These are phyloP conservation scores for Naematelia encephala DNA, from an alignment of 768 basidiomycete genomes.

Conservation along the genomic window DNA sequence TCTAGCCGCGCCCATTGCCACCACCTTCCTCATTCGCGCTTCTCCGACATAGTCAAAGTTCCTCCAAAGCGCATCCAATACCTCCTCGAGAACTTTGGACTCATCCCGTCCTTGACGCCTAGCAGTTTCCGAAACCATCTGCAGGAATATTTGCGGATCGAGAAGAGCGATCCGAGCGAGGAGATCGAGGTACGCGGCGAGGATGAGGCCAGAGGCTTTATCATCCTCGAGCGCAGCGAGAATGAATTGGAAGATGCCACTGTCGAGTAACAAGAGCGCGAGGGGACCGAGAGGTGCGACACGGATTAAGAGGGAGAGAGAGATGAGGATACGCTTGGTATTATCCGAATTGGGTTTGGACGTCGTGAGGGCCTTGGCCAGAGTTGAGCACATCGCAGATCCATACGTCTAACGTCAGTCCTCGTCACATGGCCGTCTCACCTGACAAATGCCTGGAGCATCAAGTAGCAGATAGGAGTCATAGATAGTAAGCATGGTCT, in stretches of 20 bases:
- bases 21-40: slow-evolving; percentile 41
- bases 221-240: slow-evolving; percentile 46
- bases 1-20: slow-evolving; percentile 47
- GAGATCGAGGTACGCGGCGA: slow-evolving; percentile 44
- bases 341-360: slow-evolving; percentile 33
- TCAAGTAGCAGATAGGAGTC: slow-evolving; percentile 48
- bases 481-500: slow-evolving; percentile 29
- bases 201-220: slow-evolving; percentile 44
- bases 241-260: slow-evolving; percentile 41
- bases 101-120: slow-evolving; percentile 22
- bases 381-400: slow-evolving; percentile 21
- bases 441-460: slow-evolving; percentile 33
- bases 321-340: slow-evolving; percentile 26
- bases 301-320: slow-evolving; percentile 37
- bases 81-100: slow-evolving; percentile 40
- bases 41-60: slow-evolving; percentile 49
- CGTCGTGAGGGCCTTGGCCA: slow-evolving; percentile 20
- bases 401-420: slow-evolving; percentile 28
- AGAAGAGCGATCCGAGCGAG: slow-evolving; percentile 42
- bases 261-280: slow-evolving; percentile 34
- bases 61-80: slow-evolving; percentile 48
- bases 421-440: slow-evolving; percentile 9
- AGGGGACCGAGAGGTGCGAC: slow-evolving; percentile 22
- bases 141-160: slow-evolving; percentile 36
- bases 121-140: slow-evolving; percentile 38